Evolutionary conservation across 768 basidiomycete genomes (phyloP).

Genomic region (Lactarius psammicola): DNA sequence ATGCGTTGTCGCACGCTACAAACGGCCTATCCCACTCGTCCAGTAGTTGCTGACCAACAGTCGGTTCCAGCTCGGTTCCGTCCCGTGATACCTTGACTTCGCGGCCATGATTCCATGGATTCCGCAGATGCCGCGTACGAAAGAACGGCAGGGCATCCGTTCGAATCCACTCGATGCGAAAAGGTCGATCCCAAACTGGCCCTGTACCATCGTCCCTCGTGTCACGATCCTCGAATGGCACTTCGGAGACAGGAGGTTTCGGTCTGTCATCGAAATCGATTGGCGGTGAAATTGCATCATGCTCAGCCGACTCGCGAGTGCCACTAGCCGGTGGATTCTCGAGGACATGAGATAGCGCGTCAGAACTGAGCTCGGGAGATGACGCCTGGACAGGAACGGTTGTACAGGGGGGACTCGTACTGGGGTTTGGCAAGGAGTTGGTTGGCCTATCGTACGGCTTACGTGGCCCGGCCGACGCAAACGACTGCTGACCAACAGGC

Average conservation of each 20-base stretch:
- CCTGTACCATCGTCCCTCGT: conserved; percentile 29
- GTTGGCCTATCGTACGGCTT: conserved; percentile 38
- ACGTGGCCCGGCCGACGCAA: conserved; percentile 57
- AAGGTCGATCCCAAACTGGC: conserved; percentile 68
- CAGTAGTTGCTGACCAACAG: conserved; percentile 61
- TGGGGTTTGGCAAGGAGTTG: conserved; percentile 31
- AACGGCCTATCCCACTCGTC: conserved; percentile 61
- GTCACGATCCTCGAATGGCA: conserved; percentile 33
- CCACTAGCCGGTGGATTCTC: conserved; percentile 24
- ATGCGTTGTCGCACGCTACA: conserved; percentile 22
- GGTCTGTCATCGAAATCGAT: background rate
- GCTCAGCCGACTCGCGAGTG: conserved; percentile 4
- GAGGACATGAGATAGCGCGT: conserved; percentile 42
- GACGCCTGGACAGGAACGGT: conserved; percentile 13
- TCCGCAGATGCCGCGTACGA: conserved; percentile 75
- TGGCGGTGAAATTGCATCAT: conserved; percentile 1
- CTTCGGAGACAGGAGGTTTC: conserved; percentile 13
- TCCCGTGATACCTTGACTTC: conserved; percentile 83
- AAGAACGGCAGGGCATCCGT: conserved; percentile 70
- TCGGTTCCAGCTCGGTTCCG: conserved; percentile 90
- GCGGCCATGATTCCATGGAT: conserved; percentile 88
- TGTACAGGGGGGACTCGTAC: conserved; percentile 32
- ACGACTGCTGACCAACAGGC: conserved; percentile 29
- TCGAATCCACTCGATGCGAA: conserved; percentile 80
- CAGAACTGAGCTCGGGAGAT: conserved; percentile 42